Base-by-base conservation (phyloP, 2,329 filamentous ascomycete species). In the Dothiorella sarmentorum region DNA sequence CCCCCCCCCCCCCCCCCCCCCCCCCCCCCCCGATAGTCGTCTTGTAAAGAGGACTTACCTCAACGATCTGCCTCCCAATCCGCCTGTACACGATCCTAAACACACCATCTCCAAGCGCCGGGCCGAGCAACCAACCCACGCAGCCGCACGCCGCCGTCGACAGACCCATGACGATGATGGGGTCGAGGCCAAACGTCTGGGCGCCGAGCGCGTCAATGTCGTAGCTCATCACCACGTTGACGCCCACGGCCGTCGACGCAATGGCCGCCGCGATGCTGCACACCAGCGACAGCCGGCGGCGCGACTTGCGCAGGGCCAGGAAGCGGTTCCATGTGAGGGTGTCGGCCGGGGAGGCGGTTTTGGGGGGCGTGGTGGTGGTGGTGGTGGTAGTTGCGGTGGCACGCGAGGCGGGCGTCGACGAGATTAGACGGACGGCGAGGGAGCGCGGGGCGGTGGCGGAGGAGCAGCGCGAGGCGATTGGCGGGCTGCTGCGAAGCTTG, bases 221-320 rank as follows among this genome's bases (percentile, higher is more conserved):
- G 59, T 88, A 83, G 35, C 83, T 82, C 3, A 87, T 84, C 44
- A 96, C 81, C 31, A 90, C 64, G n/a, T 85, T 75, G 1, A 85
- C 83, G 15, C 88, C 87, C 1, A 75, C 78, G 2, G 81, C 78
- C 1, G 89, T 88, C 60, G 84, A 84, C 11, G 79, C 76, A 5
- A 86, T 63, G 40, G 87, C 86, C 31, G 83, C 84, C 31, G 85
- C 71, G 55, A 91, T 79, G 45, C 89, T 93, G 63, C 91, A 91
- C 51, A 82, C 83, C 35, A 96, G 83, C 71, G 93, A 91, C 78
- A 92, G 89, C 67, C 89, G 85, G 61, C 93, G 87, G 58, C 93
- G 89, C 61, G 86, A 88, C 67, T 91, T 89, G 69, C 93, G 91
- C 61, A 97, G 86, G 71, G 85, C 85, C 80, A 97, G 96, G 80